Percentiles rank a stretch among this genome's conserved stretches.
phyloP scores from a whole-genome alignment of 441 rosid genomes.

The Dalechampia spathulata region DNA sequence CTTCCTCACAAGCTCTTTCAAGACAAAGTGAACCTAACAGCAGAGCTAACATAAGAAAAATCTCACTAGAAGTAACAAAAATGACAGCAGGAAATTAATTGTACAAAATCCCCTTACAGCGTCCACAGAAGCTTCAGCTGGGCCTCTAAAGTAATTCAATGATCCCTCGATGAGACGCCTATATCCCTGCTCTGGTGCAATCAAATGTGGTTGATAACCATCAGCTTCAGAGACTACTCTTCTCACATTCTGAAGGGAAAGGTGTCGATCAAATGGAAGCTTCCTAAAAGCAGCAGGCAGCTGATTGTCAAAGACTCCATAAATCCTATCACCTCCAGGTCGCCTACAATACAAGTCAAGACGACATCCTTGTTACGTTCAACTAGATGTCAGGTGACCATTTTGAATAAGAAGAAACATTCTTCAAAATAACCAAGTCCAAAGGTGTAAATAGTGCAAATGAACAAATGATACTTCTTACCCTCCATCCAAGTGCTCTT shows the following conservation, averaged over 20 bases:
- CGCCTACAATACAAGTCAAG: slow-evolving; percentile 42
- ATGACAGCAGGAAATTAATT: neutral
- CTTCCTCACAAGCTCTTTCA: slow-evolving; percentile 78
- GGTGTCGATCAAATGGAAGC: too few relatives aligned
- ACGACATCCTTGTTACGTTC: neutral
- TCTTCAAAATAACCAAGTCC: neutral
- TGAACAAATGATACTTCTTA: slow-evolving; percentile 17
- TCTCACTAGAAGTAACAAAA: neutral
- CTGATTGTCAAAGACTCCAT: slow-evolving; percentile 90
- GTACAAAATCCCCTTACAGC: slow-evolving; percentile 45
- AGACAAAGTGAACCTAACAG: slow-evolving; percentile 61
- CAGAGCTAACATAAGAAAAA: neutral
- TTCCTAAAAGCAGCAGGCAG: too few relatives aligned
- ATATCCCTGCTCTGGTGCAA: slow-evolving; percentile 95
- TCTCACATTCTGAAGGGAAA: slow-evolving; percentile 69
- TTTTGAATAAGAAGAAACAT: neutral
- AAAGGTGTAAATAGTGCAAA: neutral
- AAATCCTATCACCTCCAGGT: slow-evolving; percentile 93
- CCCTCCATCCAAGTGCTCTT: slow-evolving; percentile 98
- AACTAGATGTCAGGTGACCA: neutral
- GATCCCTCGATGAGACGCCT: slow-evolving; percentile 73
- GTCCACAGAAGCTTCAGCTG: slow-evolving; percentile 87
- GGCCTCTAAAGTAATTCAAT: slow-evolving; percentile 66
- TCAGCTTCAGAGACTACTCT: slow-evolving; percentile 77
- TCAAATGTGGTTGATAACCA: too few relatives aligned